Conservation (phyloP, 73 alveolate species). For the Durusdinium trenchii region DNA sequence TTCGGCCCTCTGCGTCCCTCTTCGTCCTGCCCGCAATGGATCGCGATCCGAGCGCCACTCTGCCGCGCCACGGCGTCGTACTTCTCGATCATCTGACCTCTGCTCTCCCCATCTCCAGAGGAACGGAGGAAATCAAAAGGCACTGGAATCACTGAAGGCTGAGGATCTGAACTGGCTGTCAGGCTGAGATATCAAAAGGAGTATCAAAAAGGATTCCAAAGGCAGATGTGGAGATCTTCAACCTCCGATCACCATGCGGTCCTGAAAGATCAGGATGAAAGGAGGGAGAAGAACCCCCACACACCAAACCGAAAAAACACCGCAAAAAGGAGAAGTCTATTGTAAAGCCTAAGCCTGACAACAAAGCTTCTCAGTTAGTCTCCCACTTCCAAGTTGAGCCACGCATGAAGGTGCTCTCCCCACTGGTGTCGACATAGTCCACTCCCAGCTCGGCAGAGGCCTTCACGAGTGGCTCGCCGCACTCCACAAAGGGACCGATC, state of each 20-base stretch:
- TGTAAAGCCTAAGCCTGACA: neutral
- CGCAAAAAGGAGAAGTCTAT: no score
- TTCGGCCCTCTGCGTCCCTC: neutral
- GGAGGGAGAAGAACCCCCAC: no score
- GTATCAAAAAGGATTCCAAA: no score
- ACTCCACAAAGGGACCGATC: conserved; percentile 73
- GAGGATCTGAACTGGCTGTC: neutral
- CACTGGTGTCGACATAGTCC: conserved; percentile 92
- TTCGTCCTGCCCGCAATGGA: conserved; percentile 71
- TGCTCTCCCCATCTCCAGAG: neutral
- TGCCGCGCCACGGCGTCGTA: conserved; percentile 66
- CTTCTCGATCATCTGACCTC: conserved; percentile 88
- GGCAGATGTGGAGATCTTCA: no score
- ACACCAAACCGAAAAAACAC: neutral
- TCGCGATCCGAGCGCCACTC: conserved; percentile 59
- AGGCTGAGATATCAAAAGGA: no score
- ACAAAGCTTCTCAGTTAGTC: neutral
- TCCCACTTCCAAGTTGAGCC: neutral
- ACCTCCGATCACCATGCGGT: no score
- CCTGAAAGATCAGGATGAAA: no score
- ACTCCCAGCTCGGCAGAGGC: conserved; percentile 91
- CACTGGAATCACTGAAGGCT: neutral
- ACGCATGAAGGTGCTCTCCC: conserved; percentile 84
- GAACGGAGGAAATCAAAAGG: neutral
- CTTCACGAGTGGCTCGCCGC: conserved; percentile 64